Evolutionary conservation across 495 filamentous ascomycete species (phyloP), one percentile per base, ranked within the genome.

Genomic region (Staphylotrichum tortipilum): DNA sequence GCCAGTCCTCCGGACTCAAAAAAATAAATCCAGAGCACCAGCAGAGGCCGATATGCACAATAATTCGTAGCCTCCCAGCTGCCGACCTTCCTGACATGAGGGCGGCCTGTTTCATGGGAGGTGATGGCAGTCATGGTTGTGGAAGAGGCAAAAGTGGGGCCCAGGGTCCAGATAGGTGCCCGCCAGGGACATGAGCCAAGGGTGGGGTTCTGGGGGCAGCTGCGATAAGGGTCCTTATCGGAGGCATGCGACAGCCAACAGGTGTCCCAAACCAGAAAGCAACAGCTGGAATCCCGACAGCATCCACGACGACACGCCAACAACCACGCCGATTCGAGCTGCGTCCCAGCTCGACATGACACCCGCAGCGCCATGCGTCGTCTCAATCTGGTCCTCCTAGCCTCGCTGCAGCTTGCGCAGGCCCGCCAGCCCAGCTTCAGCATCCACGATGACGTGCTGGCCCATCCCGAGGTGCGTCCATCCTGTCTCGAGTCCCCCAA

Each of bases 381-480:
- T 53, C 57, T 66, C 59, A 54, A 62, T 56, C 51, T 71, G 38
- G 53, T 74, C 43, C 60, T 72, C 50, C 52, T 74, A 54, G 61
- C 67, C 17, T 63, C 60, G 52, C 58, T 69, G 54, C 64, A 58
- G 63, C 63, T 72, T 23, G 64, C 61, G 48, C 48, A 43, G 42
- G 72, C 71, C 50, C 69, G 69, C 17, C 71, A 74, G 46, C 70
- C 63, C 7, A 59, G 68, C 34, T 76, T 76, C 52, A 76, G 71
- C 56, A 84, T 95, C 28, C 81, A 94, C 58, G 90, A 97, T 61
- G 92, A 98, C 65, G 64, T 98, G 9, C 74, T 95, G 30, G 91
- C 92, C 18, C 88, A 85, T 72, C 92, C 92, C 22, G 92, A 96
- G 73, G 89, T 94, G 68, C 28, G 71, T 62, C 43, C 29, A n/a